phyloP scores from a whole-genome alignment of 768 basidiomycete genomes.

The Paxillus rubicundulus region DNA sequence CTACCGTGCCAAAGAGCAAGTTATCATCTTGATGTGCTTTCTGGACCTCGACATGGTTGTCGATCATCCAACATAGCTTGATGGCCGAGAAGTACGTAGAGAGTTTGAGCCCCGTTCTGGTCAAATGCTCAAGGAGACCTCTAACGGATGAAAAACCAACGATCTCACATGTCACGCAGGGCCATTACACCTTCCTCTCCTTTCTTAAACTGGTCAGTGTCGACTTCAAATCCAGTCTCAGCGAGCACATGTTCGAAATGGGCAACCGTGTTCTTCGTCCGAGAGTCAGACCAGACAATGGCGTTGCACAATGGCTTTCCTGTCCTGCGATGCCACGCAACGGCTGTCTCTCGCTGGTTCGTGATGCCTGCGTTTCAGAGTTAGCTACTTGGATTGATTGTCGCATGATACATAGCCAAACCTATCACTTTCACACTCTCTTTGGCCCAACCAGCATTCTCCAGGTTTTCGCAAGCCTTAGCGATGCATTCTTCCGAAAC shows the following conservation, averaged over 20 bases:
- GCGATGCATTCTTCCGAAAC: conserved; percentile 75
- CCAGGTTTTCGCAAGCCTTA: conserved; percentile 66
- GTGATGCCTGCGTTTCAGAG: conserved; percentile 66
- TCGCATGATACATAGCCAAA: conserved; percentile 37
- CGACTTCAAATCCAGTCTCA: conserved; percentile 71
- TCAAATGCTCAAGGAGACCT: background rate
- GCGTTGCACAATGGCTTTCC: conserved; percentile 87
- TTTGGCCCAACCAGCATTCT: conserved; percentile 71
- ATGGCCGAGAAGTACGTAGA: conserved; percentile 98
- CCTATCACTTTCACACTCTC: conserved; percentile 90
- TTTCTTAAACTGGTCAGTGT: conserved; percentile 62
- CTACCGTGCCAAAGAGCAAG: conserved; percentile 90
- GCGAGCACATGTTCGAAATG: conserved; percentile 71
- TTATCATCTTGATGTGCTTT: conserved; percentile 79
- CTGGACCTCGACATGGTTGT: conserved; percentile 72
- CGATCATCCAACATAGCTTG: conserved; percentile 96
- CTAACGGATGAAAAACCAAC: background rate
- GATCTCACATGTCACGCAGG: conserved; percentile 63
- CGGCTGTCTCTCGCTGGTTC: conserved; percentile 95
- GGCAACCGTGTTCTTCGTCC: conserved; percentile 84
- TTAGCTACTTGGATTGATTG: background rate
- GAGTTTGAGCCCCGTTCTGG: conserved; percentile 86
- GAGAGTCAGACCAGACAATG: conserved; percentile 96
- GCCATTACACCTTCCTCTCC: conserved; percentile 67
- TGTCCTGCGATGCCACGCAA: conserved; percentile 88